A percentile compares a stretch with the other conserved stretches of the same genome.
Evolutionary conservation across 139 green algal species (phyloP).

Genomic region (Coelastrella sp.): DNA sequence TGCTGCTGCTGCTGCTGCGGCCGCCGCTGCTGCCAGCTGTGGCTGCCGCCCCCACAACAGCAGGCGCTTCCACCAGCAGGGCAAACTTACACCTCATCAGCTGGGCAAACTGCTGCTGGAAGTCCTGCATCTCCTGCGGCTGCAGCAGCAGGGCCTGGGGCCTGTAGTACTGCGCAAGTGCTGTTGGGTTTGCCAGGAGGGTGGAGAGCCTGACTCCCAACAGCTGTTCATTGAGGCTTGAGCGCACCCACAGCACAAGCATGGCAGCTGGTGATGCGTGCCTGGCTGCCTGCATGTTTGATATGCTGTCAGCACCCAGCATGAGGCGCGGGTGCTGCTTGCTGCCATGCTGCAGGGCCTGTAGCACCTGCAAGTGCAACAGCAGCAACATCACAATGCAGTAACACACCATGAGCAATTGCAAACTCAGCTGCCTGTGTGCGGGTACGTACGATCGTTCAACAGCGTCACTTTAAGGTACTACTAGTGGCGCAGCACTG

Average conservation of each 20-base stretch:
- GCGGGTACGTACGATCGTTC: too few species aligned
- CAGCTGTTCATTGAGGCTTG: constrained; percentile 48
- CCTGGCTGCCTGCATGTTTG: constrained; percentile 3
- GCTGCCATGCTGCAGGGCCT: constrained; percentile 32
- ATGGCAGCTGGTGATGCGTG: not conserved
- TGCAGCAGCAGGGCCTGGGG: constrained; percentile 29
- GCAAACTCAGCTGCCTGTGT: not conserved
- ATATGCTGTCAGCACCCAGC: constrained; percentile 36
- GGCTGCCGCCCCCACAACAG: not conserved
- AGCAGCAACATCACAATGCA: not conserved
- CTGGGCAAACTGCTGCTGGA: constrained; percentile 12
- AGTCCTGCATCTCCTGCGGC: not conserved
- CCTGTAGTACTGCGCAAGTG: constrained; percentile 2
- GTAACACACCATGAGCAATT: not conserved
- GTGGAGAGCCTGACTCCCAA: constrained; percentile 23
- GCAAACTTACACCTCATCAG: constrained; percentile 17
- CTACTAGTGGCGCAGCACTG: too few species aligned
- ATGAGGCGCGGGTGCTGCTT: constrained; percentile 36
- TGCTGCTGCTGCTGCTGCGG: constrained; percentile 28
- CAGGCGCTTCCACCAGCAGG: constrained; percentile 9
- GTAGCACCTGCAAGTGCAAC: constrained; percentile 20
- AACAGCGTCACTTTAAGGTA: too few species aligned
- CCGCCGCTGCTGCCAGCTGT: not conserved
- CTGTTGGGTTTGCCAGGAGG: not conserved
- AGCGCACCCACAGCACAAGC: constrained; percentile 28